Evolutionary conservation across 495 filamentous ascomycete genomes (phyloP).

Genomic region (Penicilliopsis zonata): DNA sequence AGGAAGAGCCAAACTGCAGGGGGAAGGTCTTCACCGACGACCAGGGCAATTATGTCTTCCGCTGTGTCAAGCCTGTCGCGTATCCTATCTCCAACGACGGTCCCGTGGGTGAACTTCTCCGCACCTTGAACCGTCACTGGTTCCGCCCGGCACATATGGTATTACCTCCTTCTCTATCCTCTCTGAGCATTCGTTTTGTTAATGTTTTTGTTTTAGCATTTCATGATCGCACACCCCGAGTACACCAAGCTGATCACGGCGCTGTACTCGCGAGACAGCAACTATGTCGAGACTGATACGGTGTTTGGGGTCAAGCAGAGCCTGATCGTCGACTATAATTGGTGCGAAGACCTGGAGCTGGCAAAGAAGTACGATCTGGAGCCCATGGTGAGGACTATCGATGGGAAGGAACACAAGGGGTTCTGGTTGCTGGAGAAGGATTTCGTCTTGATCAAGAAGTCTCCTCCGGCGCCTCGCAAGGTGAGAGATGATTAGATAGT

Average conservation of each 20-base stretch:
- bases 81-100: background rate
- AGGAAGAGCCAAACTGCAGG: too few species aligned
- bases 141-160: too few species aligned
- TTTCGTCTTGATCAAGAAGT: conserved; percentile 8
- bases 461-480: conserved; percentile 5
- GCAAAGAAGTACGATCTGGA: background rate
- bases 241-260: too few species aligned
- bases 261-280: conserved; percentile 60
- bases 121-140: too few species aligned
- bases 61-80: background rate
- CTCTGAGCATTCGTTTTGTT: too few species aligned
- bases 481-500: conserved; percentile 1
- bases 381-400: conserved; percentile 4
- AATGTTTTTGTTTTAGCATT: too few species aligned
- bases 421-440: conserved; percentile 7
- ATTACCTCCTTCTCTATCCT: too few species aligned
- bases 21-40: too few species aligned
- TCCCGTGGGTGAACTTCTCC: background rate
- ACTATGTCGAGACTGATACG: conserved; percentile 68
- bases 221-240: too few species aligned
- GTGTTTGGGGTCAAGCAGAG: conserved; percentile 79
- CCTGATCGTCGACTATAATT: conserved; percentile 52
- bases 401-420: conserved; percentile 3
- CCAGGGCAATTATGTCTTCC: too few species aligned
- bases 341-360: conserved; percentile 26